Base-by-base conservation (phyloP, 2,329 filamentous ascomycete species). In the Pezicula neosporulosa region DNA sequence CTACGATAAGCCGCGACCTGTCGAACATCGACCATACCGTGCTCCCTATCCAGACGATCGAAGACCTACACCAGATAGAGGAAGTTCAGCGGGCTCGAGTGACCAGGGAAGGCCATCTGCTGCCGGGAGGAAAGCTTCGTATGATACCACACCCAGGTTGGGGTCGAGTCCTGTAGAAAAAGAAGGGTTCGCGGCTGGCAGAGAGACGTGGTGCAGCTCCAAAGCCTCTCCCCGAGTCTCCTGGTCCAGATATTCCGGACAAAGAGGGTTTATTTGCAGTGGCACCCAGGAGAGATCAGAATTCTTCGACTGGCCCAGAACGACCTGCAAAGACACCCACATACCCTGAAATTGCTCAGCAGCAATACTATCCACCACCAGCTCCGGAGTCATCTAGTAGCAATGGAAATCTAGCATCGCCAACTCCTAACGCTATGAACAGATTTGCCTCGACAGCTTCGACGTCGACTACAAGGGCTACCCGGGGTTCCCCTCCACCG, bases 401-500 rank as follows among this genome's bases (percentile, higher is more conserved):
- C 35, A 58, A 61, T 61, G 56, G 49, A 27, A 53, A 59, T 27
- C 51, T 67, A 24, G 51, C 58, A 30, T 62, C 65, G 9, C 62
- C 65, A 19, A 56, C 53, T 16, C 56, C 63, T n/a, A 71, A 62
- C 47, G 73, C 74, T 28, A 77, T 86, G 56, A 85, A 81, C 63
- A 77, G 83, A 42, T 83, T 85, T 58, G 77, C 80, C 10, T 97
- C 93, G 2, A 96, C 90, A 7, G 91, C 93, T 13, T 97, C 94
- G 0, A 96, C 86, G 12, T 96, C 92, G 2, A 99, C 94, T 1
- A 97, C 93, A 2, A 85, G 89, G 58, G 94, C 94, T 18, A 92
- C 89, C 64, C 82, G 94, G 60, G 94, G 94, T 41, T 97, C 93
- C 27, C 94, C 94, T 5, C 93, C 94, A 4, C 94, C 94, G 1